Percentiles rank a stretch among this genome's conserved stretches.
Conservation (phyloP, 2,329 filamentous ascomycete species). For the Pezicula neosporulosa region DNA sequence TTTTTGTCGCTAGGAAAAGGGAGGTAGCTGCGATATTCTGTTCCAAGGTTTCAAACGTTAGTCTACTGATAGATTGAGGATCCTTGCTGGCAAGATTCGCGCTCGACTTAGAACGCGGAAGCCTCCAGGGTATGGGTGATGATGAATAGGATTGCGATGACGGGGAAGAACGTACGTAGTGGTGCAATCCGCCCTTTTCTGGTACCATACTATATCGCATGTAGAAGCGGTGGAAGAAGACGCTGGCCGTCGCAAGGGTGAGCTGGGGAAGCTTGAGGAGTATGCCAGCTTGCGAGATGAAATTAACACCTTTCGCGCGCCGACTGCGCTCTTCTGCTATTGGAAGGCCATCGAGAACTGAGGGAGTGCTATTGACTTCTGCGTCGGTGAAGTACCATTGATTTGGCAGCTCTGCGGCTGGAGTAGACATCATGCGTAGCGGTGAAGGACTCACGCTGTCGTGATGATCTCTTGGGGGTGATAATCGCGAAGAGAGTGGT, state of each 20-base stretch:
- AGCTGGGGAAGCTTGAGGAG: slow-evolving; percentile 89
- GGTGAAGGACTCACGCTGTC: slow-evolving; percentile 1
- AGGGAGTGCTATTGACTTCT: slow-evolving; percentile 80
- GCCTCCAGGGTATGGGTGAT: slow-evolving; percentile 3
- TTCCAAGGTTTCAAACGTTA: slow-evolving; percentile 9
- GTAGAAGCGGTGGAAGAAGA: slow-evolving; percentile 95
- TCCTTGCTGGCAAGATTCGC: not conserved
- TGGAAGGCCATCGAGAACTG: slow-evolving; percentile 76
- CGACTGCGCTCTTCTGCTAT: slow-evolving; percentile 74
- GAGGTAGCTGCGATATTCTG: slow-evolving; percentile 84
- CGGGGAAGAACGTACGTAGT: slow-evolving; percentile 65
- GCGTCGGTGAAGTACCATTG: slow-evolving; percentile 91
- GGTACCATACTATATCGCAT: slow-evolving; percentile 84
- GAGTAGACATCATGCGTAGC: slow-evolving; percentile 29
- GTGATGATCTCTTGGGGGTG: slow-evolving; percentile 38
- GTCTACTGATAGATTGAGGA: slow-evolving; percentile 5
- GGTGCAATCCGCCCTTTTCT: slow-evolving; percentile 75
- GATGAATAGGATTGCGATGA: not conserved
- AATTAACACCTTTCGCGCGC: slow-evolving; percentile 90
- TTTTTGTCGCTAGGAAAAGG: slow-evolving; percentile 93
- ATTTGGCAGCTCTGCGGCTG: slow-evolving; percentile 33
- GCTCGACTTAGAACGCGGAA: slow-evolving; percentile 9
- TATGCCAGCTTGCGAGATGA: slow-evolving; percentile 91
- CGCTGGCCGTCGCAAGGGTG: slow-evolving; percentile 85
- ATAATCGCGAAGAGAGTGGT: slow-evolving; percentile 49